Evolutionary conservation across 164 flowering plant genomes (phyloP), one percentile per base, ranked within the genome.

Genomic region (Berberis thunbergii): DNA sequence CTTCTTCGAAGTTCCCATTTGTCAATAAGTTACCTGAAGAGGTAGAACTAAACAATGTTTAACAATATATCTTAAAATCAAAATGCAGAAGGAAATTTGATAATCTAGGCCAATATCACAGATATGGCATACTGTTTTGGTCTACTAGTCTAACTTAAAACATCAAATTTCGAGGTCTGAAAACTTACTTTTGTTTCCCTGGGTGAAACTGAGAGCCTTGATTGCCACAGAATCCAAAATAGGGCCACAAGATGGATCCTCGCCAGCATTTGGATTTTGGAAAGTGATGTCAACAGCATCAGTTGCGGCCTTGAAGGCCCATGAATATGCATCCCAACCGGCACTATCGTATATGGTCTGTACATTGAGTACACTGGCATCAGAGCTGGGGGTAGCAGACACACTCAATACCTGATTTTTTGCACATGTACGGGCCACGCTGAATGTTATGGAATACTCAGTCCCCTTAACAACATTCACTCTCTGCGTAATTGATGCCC

Each of bases 231-330:
- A 79, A 64, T 95, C 99, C 26, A 95, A 78, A 2, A 95, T 83
- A 1, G 99, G 99, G 0, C 99, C 99, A 26, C 99, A 95, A 13
- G 97, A 97, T 0, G 96, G 88, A 69, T 95, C 97, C 67, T 95
- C 97, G 71, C 87, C 96, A 0, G 76, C 89, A 0, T 97, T 97
- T 0, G 99, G 96, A 59, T 87, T 82, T 46, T 87, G 94, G 50
- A 87, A 77, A 2, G 66, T 26, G 11, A 85, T 56, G 60, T 79
- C 83, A 2, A 70, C 60, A 45, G 49, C 77, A 0, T 65, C 9
- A 4, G 4, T 58, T 5, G 69, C 74, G 0, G 89, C 85, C 41
- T 72, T 64, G 71, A 82, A 87, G 2, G 76, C 86, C 84, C 88
- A 82, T 0, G 85, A 68, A 43, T 82, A 82, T 0, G 86, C 69